Percentiles rank a stretch among this genome's conserved stretches.
These are phyloP conservation scores for Tetrahymena borealis DNA, from an alignment of 73 alveolate genomes.

Conservation along the genomic window DNA sequence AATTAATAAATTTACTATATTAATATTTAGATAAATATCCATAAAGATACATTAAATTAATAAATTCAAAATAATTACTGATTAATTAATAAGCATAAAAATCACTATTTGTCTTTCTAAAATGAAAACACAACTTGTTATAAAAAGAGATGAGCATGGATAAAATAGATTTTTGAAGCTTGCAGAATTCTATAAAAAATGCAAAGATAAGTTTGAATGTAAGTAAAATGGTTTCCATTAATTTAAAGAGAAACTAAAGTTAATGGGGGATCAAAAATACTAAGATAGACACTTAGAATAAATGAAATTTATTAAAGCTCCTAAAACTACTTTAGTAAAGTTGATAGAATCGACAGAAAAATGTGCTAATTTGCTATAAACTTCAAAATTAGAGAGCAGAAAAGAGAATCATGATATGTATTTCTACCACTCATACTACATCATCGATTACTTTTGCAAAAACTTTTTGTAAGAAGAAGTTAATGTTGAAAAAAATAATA, in stretches of 20 bases:
- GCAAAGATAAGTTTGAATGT: no score
- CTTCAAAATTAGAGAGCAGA: background rate
- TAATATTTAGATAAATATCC: no score
- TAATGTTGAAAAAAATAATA: background rate
- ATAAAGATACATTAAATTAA: no score
- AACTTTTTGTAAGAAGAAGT: background rate
- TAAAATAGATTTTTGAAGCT: no score
- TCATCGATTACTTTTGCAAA: background rate
- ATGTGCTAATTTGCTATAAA: background rate
- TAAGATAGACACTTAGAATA: background rate
- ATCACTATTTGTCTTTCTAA: no score
- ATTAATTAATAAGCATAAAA: no score
- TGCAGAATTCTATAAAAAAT: no score
- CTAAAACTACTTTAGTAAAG: background rate
- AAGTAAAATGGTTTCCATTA: background rate
- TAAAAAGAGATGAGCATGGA: no score
- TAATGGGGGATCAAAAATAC: background rate
- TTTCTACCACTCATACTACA: background rate
- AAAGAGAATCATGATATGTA: background rate
- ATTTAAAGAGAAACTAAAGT: background rate
- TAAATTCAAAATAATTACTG: no score
- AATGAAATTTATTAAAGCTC: background rate
- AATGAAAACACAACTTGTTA: no score
- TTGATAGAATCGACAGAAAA: background rate
- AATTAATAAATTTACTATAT: no score